These are phyloP conservation scores for Platismatia glauca DNA, from an alignment of 495 filamentous ascomycete genomes.

Conservation along the genomic window DNA sequence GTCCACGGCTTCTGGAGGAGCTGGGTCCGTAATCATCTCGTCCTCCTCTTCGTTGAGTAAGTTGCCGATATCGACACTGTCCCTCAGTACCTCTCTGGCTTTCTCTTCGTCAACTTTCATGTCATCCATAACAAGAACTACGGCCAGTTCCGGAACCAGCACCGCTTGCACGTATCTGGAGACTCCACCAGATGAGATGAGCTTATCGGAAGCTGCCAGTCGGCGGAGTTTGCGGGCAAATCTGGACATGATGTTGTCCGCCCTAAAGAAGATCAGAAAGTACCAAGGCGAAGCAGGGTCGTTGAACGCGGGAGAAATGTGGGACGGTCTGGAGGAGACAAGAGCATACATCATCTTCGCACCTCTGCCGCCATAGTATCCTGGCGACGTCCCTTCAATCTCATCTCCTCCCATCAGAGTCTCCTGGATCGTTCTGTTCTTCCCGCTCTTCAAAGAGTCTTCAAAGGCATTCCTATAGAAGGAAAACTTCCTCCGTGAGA, in stretches of 20 bases:
- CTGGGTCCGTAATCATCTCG: slow-evolving; percentile 47
- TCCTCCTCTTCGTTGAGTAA: slow-evolving; percentile 57
- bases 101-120: slow-evolving; percentile 57
- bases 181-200: slow-evolving; percentile 61
- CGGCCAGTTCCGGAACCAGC: slow-evolving; percentile 74
- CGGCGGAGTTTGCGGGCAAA: slow-evolving; percentile 55
- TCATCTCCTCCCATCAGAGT: slow-evolving; percentile 33
- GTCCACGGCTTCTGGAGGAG: slow-evolving; percentile 17
- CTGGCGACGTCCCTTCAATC: slow-evolving; percentile 46
- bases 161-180: slow-evolving; percentile 75
- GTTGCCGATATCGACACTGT: slow-evolving; percentile 71
- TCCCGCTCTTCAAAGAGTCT: slow-evolving; percentile 48
- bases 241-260: slow-evolving; percentile 53
- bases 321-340: background rate
- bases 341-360: slow-evolving; percentile 50
- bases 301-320: background rate
- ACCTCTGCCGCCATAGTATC: slow-evolving; percentile 84
- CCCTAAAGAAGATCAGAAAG: slow-evolving; percentile 28
- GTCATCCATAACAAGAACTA: slow-evolving; percentile 74
- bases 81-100: slow-evolving; percentile 59
- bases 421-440: slow-evolving; percentile 51
- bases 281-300: background rate
- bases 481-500: slow-evolving; percentile 48
- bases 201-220: slow-evolving; percentile 53
- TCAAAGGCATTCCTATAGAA: slow-evolving; percentile 55